Conservation (phyloP, 768 basidiomycete species). For the Collybia sp. region DNA sequence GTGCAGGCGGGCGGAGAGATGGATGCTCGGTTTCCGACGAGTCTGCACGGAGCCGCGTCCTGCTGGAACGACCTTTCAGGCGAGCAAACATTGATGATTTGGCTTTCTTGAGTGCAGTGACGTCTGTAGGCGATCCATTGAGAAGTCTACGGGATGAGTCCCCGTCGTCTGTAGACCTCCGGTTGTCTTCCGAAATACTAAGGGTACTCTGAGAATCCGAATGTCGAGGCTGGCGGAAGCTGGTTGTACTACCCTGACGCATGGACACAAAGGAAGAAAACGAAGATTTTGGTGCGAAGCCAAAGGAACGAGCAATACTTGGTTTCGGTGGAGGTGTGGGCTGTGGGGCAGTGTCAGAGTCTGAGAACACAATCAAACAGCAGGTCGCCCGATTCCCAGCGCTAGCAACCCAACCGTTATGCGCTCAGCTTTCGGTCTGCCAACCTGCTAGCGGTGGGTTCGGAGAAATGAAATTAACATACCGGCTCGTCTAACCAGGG, state of each 20-base stretch:
- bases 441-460: background rate
- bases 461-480: conserved; percentile 5
- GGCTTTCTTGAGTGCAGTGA: conserved; percentile 36
- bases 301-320: conserved; percentile 25
- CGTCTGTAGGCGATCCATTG: conserved; percentile 22
- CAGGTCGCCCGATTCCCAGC: too few species aligned
- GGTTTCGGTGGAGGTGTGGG: conserved; percentile 41
- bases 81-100: conserved; percentile 45
- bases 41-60: conserved; percentile 28
- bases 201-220: conserved; percentile 32
- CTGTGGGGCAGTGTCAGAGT: conserved; percentile 16
- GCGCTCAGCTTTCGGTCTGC: too few species aligned
- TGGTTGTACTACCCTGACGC: conserved; percentile 25
- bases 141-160: conserved; percentile 17
- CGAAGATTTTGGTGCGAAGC: conserved; percentile 33
- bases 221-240: conserved; percentile 25
- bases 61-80: conserved; percentile 35
- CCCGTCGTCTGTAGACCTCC: conserved; percentile 26
- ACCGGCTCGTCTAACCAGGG: conserved; percentile 27
- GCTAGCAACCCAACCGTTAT: too few species aligned
- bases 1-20: conserved; percentile 28
- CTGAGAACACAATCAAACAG: background rate
- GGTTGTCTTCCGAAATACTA: conserved; percentile 22
- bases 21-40: conserved; percentile 31
- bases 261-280: conserved; percentile 33